phyloP scores from a whole-genome alignment of 1,284 basidiomycete species.

The Cutaneotrichosporon sp. region DNA sequence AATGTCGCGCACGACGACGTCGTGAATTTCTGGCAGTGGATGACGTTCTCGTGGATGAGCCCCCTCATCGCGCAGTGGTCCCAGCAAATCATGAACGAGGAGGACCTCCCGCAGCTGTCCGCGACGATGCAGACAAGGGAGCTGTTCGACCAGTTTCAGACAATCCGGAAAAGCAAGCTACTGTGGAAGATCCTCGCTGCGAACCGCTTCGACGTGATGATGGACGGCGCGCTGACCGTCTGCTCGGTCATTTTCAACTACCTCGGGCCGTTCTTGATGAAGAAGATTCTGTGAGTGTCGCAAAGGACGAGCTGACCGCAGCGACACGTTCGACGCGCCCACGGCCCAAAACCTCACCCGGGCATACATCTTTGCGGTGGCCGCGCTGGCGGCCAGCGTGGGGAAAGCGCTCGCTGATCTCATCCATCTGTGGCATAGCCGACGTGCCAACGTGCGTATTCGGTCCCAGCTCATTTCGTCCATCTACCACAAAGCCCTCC shows the following conservation, averaged over 20 bases:
- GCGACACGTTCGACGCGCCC: neutral
- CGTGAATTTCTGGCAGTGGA: conserved; percentile 71
- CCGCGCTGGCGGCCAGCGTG: conserved; percentile 59
- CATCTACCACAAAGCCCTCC: conserved; percentile 85
- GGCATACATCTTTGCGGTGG: conserved; percentile 67
- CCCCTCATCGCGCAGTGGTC: conserved; percentile 62
- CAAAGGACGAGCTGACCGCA: neutral
- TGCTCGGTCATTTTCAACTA: conserved; percentile 66
- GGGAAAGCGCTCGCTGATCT: conserved; percentile 63
- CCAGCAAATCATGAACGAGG: conserved; percentile 59
- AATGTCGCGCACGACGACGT: conserved; percentile 56
- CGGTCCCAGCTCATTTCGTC: conserved; percentile 66
- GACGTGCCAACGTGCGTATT: conserved; percentile 65
- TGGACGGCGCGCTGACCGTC: conserved; percentile 64
- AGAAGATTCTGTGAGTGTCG: conserved; percentile 45
- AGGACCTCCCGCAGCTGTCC: conserved; percentile 67
- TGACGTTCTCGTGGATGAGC: conserved; percentile 69
- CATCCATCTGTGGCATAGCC: conserved; percentile 70
- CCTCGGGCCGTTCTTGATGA: conserved; percentile 46
- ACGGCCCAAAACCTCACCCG: neutral
- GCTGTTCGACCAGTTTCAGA: conserved; percentile 57
- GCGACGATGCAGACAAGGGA: conserved; percentile 63
- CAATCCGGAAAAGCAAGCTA: conserved; percentile 51
- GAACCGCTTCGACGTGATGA: conserved; percentile 65
- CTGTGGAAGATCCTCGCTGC: conserved; percentile 61